These are phyloP conservation scores for Boletus eberwhitei DNA, from an alignment of 768 basidiomycete species.

Conservation along the genomic window DNA sequence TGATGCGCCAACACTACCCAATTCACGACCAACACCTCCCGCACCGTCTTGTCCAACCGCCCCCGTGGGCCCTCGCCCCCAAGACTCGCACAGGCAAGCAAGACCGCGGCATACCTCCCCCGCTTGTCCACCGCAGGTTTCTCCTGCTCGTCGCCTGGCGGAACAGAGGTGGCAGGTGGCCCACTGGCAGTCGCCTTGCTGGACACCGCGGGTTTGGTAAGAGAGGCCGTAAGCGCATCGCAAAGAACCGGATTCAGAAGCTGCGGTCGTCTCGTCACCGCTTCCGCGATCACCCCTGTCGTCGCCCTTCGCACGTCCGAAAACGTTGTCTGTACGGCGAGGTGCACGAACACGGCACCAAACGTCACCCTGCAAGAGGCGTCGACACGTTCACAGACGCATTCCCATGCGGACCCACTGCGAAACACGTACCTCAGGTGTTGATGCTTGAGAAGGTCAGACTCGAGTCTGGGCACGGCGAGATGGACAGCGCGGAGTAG, in stretches of 20 bases:
- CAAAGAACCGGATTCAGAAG: slow-evolving; percentile 51
- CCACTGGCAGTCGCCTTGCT: slow-evolving; percentile 20
- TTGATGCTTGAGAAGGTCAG: slow-evolving; percentile 52
- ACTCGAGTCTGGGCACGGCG: slow-evolving; percentile 43
- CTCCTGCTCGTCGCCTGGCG: slow-evolving; percentile 32
- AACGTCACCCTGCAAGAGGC: slow-evolving; percentile 47
- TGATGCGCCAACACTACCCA: slow-evolving; percentile 75
- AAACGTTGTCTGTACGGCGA: slow-evolving; percentile 59
- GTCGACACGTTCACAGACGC: neutral
- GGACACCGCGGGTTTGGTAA: slow-evolving; percentile 37
- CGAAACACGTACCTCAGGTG: slow-evolving; percentile 39
- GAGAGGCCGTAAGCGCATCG: slow-evolving; percentile 52
- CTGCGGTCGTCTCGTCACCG: slow-evolving; percentile 41
- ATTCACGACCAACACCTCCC: slow-evolving; percentile 49
- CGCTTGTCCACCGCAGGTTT: slow-evolving; percentile 48
- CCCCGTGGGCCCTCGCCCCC: slow-evolving; percentile 36
- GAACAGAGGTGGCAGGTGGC: slow-evolving; percentile 1
- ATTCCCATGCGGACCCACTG: neutral
- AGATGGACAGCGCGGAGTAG: slow-evolving; percentile 63
- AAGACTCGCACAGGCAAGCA: slow-evolving; percentile 51
- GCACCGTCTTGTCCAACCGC: slow-evolving; percentile 36
- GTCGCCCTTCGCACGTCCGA: slow-evolving; percentile 51
- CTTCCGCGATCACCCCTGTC: slow-evolving; percentile 39
- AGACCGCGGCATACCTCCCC: slow-evolving; percentile 47
- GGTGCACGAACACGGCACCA: slow-evolving; percentile 65